Percentiles rank a stretch among this genome's conserved stretches.
phyloP scores from a whole-genome alignment of 768 basidiomycete species.

The Mycena galericulata region DNA sequence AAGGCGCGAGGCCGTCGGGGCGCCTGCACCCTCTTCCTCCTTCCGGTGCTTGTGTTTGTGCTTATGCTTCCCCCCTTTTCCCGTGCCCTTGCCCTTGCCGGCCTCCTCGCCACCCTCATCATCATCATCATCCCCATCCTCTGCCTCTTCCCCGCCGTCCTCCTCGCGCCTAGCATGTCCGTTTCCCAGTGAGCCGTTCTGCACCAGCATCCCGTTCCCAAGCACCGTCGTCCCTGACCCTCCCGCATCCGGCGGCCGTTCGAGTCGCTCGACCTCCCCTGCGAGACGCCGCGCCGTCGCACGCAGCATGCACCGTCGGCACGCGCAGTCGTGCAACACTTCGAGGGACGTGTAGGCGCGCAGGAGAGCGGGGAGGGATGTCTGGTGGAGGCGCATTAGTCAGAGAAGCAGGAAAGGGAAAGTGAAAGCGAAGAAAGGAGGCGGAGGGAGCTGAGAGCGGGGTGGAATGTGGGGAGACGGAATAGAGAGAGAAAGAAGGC shows the following conservation, averaged over 20 bases:
- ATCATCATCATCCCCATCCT: neutral
- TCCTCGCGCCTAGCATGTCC: too few relatives aligned
- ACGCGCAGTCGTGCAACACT: slow-evolving; percentile 90
- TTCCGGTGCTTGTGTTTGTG: slow-evolving; percentile 43
- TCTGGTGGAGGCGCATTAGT: too few relatives aligned
- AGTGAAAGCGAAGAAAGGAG: too few relatives aligned
- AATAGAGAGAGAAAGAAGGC: too few relatives aligned
- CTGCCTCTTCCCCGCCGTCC: too few relatives aligned
- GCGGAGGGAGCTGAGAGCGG: too few relatives aligned
- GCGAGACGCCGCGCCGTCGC: slow-evolving; percentile 77
- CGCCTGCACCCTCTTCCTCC: too few relatives aligned
- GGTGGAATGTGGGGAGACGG: too few relatives aligned
- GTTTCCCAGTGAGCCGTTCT: too few relatives aligned
- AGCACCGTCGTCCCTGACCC: slow-evolving; percentile 35
- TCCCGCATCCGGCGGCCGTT: too few relatives aligned
- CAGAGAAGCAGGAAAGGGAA: too few relatives aligned
- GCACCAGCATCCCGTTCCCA: neutral
- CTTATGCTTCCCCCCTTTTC: slow-evolving; percentile 29
- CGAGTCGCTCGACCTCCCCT: slow-evolving; percentile 71
- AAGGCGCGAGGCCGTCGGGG: slow-evolving; percentile 79
- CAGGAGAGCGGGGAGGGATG: slow-evolving; percentile 52
- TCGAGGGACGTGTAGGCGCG: slow-evolving; percentile 92
- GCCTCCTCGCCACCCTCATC: neutral
- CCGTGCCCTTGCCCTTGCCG: slow-evolving; percentile 34
- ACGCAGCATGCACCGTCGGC: slow-evolving; percentile 89